phyloP scores from a whole-genome alignment of 345 rosid genomes.

The Rhodomyrtus tomentosa region DNA sequence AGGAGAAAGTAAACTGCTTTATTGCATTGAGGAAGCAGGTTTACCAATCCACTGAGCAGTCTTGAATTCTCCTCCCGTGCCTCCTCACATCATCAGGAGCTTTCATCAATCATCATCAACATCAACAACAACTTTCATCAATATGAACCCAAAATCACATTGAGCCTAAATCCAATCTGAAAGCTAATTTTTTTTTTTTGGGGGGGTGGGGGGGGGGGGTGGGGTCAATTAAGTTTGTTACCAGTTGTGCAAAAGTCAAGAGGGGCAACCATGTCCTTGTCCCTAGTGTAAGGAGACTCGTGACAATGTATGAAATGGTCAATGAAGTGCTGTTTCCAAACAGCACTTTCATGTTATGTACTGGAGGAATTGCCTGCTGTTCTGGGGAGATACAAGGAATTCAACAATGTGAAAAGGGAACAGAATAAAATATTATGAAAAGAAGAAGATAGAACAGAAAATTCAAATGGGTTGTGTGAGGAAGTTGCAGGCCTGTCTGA shows the following conservation, averaged over 20 bases:
- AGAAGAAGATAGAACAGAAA: not conserved
- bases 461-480: not conserved
- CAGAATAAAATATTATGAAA: not conserved
- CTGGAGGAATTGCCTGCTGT: not conserved
- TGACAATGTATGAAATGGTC: not conserved
- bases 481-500: constrained; percentile 2
- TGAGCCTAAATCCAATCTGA: not conserved
- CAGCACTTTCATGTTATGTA: not conserved
- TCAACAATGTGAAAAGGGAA: not conserved
- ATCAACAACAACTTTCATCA: too few species aligned
- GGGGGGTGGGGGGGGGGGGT: too few species aligned
- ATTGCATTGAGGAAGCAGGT: not conserved
- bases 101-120: not conserved
- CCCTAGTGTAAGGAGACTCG: not conserved
- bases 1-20: not conserved
- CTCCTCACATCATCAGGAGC: not conserved
- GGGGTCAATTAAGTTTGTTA: not conserved
- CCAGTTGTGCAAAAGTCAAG: not conserved
- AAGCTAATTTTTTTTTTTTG: not conserved
- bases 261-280: not conserved
- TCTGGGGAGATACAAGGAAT: not conserved
- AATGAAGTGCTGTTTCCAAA: not conserved
- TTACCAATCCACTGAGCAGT: not conserved
- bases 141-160: not conserved
- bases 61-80: not conserved